Conservation (phyloP, 2,329 filamentous ascomycete species). For the Chalara sp. region DNA sequence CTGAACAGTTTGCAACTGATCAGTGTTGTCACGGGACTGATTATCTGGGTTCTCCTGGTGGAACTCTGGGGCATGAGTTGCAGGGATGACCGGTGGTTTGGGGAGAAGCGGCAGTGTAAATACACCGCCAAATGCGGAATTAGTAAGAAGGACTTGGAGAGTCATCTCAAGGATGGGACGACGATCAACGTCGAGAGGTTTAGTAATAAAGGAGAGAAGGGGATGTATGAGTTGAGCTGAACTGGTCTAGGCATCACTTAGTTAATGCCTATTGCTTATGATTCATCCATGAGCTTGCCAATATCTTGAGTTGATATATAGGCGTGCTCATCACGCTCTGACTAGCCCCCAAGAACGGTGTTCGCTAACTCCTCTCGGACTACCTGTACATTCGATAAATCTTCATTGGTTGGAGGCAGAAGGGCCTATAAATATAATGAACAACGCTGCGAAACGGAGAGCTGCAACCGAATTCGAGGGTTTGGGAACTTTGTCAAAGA, state of each 20-base stretch:
- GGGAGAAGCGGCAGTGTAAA: conserved; percentile 28
- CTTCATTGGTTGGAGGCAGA: too few relatives aligned
- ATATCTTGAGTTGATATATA: too few relatives aligned
- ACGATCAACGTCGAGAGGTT: conserved; percentile 16
- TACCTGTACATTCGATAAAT: too few relatives aligned
- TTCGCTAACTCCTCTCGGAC: too few relatives aligned
- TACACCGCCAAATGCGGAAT: conserved; percentile 38
- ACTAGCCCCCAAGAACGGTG: too few relatives aligned
- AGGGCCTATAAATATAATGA: too few relatives aligned
- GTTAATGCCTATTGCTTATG: too few relatives aligned
- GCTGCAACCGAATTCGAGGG: too few relatives aligned
- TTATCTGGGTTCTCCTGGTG: conserved; percentile 38
- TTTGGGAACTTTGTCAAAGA: too few relatives aligned
- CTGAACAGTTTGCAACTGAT: conserved; percentile 41
- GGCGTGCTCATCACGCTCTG: too few relatives aligned
- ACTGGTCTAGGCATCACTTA: background rate
- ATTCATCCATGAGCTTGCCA: too few relatives aligned
- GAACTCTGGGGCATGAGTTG: conserved; percentile 45
- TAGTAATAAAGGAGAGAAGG: conserved; percentile 14
- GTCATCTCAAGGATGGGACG: conserved; percentile 14
- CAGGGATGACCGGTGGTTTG: conserved; percentile 37
- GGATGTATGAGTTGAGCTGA: conserved; percentile 13
- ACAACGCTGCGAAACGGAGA: too few relatives aligned
- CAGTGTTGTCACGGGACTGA: conserved; percentile 36
- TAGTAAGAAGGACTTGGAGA: conserved; percentile 29